These are phyloP conservation scores for Eleusine indica DNA, from an alignment of 176 grass and related monocot genomes.

Conservation along the genomic window DNA sequence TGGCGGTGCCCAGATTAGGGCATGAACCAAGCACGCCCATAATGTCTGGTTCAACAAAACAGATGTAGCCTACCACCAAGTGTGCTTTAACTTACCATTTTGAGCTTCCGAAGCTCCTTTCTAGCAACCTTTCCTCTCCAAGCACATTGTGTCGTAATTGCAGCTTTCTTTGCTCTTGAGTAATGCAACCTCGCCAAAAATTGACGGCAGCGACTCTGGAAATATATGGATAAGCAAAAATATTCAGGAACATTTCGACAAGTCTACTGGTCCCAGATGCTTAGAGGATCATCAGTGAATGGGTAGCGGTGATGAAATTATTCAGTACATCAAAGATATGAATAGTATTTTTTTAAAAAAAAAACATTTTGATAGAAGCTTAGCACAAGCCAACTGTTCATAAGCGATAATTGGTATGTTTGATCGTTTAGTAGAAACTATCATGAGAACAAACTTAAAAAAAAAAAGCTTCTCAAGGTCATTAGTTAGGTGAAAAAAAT, in stretches of 20 bases:
- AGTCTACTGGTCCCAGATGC: neutral
- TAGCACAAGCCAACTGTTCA: slow-evolving; percentile 18
- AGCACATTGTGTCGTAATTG: slow-evolving; percentile 87
- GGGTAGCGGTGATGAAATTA: neutral
- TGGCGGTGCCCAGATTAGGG: no score
- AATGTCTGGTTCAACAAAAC: neutral
- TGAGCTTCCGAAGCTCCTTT: slow-evolving; percentile 89
- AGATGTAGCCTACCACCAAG: neutral
- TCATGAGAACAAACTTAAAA: slow-evolving; percentile 17
- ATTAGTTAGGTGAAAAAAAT: slow-evolving; percentile 19
- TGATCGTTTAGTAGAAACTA: slow-evolving; percentile 3
- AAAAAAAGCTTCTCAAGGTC: slow-evolving; percentile 7
- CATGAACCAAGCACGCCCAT: no score
- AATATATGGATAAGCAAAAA: slow-evolving; percentile 34
- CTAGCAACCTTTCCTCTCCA: slow-evolving; percentile 97
- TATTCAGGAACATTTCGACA: slow-evolving; percentile 28
- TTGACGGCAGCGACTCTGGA: slow-evolving; percentile 80
- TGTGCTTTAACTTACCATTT: slow-evolving; percentile 64
- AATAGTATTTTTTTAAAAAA: neutral
- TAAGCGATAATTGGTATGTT: slow-evolving; percentile 20
- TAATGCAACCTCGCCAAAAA: slow-evolving; percentile 75
- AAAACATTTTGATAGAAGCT: slow-evolving; percentile 1
- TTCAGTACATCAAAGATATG: slow-evolving; percentile 14
- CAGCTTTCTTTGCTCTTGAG: slow-evolving; percentile 87
- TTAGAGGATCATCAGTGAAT: neutral